Base-by-base conservation (phyloP, 139 green algal species). In the Pycnococcus provasolii region DNA sequence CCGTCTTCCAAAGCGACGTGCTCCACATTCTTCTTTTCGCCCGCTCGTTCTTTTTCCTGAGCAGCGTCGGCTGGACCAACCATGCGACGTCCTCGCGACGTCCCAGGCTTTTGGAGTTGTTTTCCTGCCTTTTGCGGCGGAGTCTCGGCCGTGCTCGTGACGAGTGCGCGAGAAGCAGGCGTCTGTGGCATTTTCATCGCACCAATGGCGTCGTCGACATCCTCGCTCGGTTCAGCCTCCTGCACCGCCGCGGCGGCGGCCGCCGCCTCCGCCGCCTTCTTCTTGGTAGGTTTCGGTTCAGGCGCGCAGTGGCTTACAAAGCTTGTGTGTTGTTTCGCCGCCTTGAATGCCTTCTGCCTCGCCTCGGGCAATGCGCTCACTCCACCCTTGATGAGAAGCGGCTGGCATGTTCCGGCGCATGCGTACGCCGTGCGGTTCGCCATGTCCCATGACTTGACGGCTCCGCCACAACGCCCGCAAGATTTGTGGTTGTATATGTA, bases 401-500 rank as follows among this genome's bases (percentile, higher is more conserved):
- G 74, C 81, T 92, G 86, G 76, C 86, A 92, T 26, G 26, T 26
- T 2, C 55, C 79, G 42, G 76, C 60, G 72, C 88, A 95, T 62
- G 72, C 74, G 68, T 93, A 93, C 42, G 82, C 80, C 0, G 78
- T 91, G 42, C 88, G 70, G 1, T 47, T 63, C 1, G 79, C 77
- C 85, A 95, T 92, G 70, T 84, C 76, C 88, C 88, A 95, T 0
- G 77, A 82, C 39, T 52, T 55, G 1, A 92, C 72, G 2, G 37
- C 43, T 6, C 70, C 68, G 51, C 75, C 75, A 76, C 88, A 95
- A 9, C 80, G 58, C 6, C 85, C 85, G 64, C 88, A 95, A 15
- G 11, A 45, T 3, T 48, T 50, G 48, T 93, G 87, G 71, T 95
- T 95, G 80, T 95, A 95, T 47, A 91, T 84, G 77, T 94, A 94